Percentiles rank a stretch among this genome's conserved stretches.
These are phyloP conservation scores for Cystobasidium slooffiae DNA, from an alignment of 1,284 basidiomycete species.

Conservation along the genomic window DNA sequence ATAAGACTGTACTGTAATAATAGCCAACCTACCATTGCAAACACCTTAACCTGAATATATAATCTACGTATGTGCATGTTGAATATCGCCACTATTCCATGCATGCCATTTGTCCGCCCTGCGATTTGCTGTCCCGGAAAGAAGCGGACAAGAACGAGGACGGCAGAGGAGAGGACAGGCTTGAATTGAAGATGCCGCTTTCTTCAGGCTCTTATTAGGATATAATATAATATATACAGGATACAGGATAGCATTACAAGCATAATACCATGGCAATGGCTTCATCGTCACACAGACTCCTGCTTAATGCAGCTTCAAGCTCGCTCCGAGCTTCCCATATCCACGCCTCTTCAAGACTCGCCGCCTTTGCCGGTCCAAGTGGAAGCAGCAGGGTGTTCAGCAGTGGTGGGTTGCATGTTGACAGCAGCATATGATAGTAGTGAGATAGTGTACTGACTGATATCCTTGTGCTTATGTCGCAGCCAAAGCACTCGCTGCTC, in stretches of 20 bases:
- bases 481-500: conserved; percentile 28
- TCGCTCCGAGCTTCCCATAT: conserved; percentile 2
- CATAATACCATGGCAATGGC: background rate
- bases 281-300: conserved; percentile 25
- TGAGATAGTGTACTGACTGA: background rate
- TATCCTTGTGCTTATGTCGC: background rate
- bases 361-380: conserved; percentile 2
- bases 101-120: background rate
- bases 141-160: background rate
- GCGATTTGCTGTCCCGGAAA: conserved; percentile 30
- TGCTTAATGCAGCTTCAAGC: conserved; percentile 24
- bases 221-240: background rate
- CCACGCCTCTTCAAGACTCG: background rate
- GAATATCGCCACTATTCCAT: background rate
- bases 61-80: background rate
- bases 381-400: conserved; percentile 19
- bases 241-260: background rate
- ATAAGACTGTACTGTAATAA: too few species aligned
- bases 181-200: background rate
- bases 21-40: background rate
- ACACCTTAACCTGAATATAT: background rate
- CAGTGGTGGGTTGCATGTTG: conserved; percentile 12
- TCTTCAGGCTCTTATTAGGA: background rate
- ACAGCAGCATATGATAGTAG: background rate
- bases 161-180: background rate